Base-by-base conservation (phyloP, 768 basidiomycete species). In the Suillus ampliporus region DNA sequence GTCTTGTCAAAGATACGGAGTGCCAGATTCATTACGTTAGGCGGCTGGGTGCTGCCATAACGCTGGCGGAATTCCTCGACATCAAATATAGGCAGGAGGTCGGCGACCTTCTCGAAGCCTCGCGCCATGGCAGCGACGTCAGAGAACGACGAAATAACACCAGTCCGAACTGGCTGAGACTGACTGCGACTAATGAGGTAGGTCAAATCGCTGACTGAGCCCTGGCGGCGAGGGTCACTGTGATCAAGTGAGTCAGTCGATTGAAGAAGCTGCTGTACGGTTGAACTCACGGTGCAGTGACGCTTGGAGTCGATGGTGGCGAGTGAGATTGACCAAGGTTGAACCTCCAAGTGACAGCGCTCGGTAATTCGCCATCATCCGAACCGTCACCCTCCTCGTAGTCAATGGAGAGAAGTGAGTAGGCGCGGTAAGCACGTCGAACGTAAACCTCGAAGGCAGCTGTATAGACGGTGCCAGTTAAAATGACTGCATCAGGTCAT, bases 381-480 rank as follows among this genome's bases (percentile, higher is more conserved):
- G 86, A 72, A 21, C 86, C 84, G 70, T 96, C 92, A 5, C 94
- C 97, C 73, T 95, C 94, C 71, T 98, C 95, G 73, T 97, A 95
- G 74, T 99, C 97, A 62, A 99, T 84, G 37, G 93, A 93, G 57
- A 97, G 82, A 47, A 99, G 77, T 23, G 87, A 89, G 78, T 99
- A 99, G 5, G 94, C 97, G 65, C 91, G 89, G 79, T 99, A 99
- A 8, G 94, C 95, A 66, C 97, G 93, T 60, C 97, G 89, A 63
- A 98, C 85, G 72, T 99, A 99, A 28, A 97, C 95, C 76, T 99
- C 97, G 54, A 97, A 88, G 11, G 97, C 91, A 76, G 97, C 96
- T 94, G 65, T 9, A 8, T 26, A 19, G 26, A 40, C 38, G 23
- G 17, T 19, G 5, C 11, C 23, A 28, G 37, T 56, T 21, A 56